These are phyloP conservation scores for Backusella luteola DNA, from an alignment of 192 early-diverging fungal species.

Conservation along the genomic window DNA sequence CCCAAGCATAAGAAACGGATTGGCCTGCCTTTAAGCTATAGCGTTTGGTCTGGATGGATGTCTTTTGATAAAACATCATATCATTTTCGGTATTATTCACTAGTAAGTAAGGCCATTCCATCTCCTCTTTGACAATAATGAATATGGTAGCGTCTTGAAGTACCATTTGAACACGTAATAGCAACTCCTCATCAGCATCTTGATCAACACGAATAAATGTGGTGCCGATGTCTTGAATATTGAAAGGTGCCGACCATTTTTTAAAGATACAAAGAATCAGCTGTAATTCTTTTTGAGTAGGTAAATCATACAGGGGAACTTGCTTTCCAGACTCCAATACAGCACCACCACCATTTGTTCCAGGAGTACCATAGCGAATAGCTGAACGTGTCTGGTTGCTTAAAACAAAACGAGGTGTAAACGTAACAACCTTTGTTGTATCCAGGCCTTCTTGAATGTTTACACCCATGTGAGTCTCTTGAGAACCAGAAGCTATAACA, in stretches of 20 bases:
- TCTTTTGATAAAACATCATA: slow-evolving; percentile 79
- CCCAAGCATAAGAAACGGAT: slow-evolving; percentile 86
- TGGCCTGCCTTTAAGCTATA: slow-evolving; percentile 44
- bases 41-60: slow-evolving; percentile 2
- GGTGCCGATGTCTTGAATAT: slow-evolving; percentile 84
- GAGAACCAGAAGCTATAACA: slow-evolving; percentile 44
- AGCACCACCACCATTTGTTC: slow-evolving; percentile 43
- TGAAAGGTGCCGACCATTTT: slow-evolving; percentile 86
- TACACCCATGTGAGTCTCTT: slow-evolving; percentile 82
- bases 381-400: slow-evolving; percentile 76
- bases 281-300: slow-evolving; percentile 56
- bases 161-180: slow-evolving; percentile 76
- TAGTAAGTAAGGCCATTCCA: slow-evolving; percentile 87
- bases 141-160: slow-evolving; percentile 92
- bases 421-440: slow-evolving; percentile 84
- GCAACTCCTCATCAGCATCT: slow-evolving; percentile 53
- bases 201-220: slow-evolving; percentile 74
- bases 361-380: slow-evolving; percentile 70
- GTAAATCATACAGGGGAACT: slow-evolving; percentile 70
- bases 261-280: slow-evolving; percentile 64
- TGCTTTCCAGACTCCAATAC: slow-evolving; percentile 50
- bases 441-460: slow-evolving; percentile 86
- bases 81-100: slow-evolving; percentile 72
- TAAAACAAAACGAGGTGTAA: slow-evolving; percentile 87
- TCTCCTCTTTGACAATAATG: slow-evolving; percentile 75